These are phyloP conservation scores for Moesziomyces aphidis DNA, from an alignment of 1,284 basidiomycete genomes.

Conservation along the genomic window DNA sequence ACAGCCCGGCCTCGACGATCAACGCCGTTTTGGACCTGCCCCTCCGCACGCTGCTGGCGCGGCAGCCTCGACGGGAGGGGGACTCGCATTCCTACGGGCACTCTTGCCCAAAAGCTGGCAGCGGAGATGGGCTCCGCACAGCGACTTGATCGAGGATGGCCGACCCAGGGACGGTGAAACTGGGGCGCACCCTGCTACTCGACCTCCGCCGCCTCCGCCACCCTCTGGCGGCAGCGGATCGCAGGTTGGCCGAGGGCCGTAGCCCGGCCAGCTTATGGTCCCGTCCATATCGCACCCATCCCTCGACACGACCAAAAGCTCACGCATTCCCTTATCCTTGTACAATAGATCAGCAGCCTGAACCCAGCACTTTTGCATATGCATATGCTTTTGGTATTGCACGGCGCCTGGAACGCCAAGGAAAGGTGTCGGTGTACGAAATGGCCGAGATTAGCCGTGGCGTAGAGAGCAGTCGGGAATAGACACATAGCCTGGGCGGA, in stretches of 20 bases:
- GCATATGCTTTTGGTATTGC: no score
- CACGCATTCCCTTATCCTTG: no score
- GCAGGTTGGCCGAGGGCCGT: background rate
- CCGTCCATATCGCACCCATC: no score
- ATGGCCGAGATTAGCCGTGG: no score
- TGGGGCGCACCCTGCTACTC: background rate
- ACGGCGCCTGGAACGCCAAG: no score
- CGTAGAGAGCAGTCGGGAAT: no score
- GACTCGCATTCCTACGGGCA: slow-evolving; percentile 16
- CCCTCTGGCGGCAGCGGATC: background rate
- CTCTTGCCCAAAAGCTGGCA: slow-evolving; percentile 43
- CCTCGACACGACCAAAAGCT: no score
- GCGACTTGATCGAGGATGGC: no score
- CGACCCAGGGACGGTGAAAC: background rate
- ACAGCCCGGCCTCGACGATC: slow-evolving; percentile 5
- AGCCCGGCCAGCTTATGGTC: background rate
- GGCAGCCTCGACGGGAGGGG: slow-evolving; percentile 9
- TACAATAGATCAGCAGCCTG: no score
- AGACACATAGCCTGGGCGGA: no score
- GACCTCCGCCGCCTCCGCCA: background rate
- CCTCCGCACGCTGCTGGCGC: slow-evolving; percentile 3
- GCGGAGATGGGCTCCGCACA: slow-evolving; percentile 14
- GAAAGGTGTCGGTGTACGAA: no score
- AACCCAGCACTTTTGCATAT: no score
- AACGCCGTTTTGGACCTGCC: slow-evolving; percentile 50